Evolutionary conservation across 768 basidiomycete species (phyloP), one percentile per base, ranked within the genome.

Genomic region (Leccinum variicolor): DNA sequence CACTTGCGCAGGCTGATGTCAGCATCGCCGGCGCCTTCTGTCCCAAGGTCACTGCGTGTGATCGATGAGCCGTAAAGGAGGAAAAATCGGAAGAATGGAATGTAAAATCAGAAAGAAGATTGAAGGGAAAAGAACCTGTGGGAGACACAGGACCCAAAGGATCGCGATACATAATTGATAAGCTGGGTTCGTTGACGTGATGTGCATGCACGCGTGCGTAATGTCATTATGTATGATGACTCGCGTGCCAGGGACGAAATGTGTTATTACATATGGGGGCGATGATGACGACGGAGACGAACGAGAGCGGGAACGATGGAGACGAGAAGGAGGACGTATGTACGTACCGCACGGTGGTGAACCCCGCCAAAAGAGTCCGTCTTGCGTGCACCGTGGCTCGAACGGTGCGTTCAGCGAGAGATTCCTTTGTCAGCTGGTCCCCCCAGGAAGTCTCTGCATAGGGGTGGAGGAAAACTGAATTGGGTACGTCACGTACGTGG

Each of bases 11-110:
- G 72, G 0, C 77, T 74, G 13, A 86, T 71, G 62, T 87, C 85
- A 17, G 84, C 83, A 63, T 86, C 85, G 25, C 72, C 78, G 1
- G 84, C 84, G 2, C 84, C 85, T 66, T 87, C 85, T 1, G 85
- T 86, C n/a, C 86, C 85, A 6, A 87, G 74, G 63, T 87, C 85
- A 31, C 84, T 85, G 9, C 64, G 31, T 41, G n/a, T 28, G 28
- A 50, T 11, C n/a, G 19, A 50, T 45, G 39, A 23, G 31, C 39
- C n/a, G 15, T 2, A 41, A 41, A 11, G 15, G 39, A 41, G 10
- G 11, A 31, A 5, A 17, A 31, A 26, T 25, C 14, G 47, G 23
- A 55, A 14, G 28, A 39, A 6, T 15, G 28, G 28, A 31, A 31
- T n/a, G 31, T 11, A 4, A n/a, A 19, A 50, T 25, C 19, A 31